Evolutionary conservation across 2,329 filamentous ascomycete genomes (phyloP).

Genomic region (Falciphora oryzae): DNA sequence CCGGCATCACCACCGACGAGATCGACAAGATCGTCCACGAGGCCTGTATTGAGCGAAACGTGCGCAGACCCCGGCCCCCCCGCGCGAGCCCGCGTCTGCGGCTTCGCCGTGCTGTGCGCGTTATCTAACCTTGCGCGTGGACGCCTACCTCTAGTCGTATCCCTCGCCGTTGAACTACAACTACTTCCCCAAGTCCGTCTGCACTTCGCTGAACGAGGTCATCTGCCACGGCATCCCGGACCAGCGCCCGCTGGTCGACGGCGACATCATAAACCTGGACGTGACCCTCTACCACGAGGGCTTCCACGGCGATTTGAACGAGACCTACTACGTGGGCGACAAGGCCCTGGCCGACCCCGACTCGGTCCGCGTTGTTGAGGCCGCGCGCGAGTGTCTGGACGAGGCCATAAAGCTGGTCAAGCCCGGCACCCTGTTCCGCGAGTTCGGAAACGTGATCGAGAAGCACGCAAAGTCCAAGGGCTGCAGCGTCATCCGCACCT

Average conservation of each 20-base stretch:
- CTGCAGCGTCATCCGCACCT: slow-evolving; percentile 91
- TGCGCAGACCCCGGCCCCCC: slow-evolving; percentile 37
- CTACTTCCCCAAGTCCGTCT: slow-evolving; percentile 96
- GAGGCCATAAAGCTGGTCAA: slow-evolving; percentile 88
- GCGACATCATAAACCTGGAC: slow-evolving; percentile 96
- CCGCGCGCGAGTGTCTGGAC: slow-evolving; percentile 83
- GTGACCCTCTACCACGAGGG: slow-evolving; percentile 91
- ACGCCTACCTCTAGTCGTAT: slow-evolving; percentile 66
- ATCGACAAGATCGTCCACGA: slow-evolving; percentile 95
- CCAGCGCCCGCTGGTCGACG: slow-evolving; percentile 77
- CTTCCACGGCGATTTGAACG: slow-evolving; percentile 94
- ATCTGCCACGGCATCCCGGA: slow-evolving; percentile 99
- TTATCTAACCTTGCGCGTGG: slow-evolving; percentile 4
- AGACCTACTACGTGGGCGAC: slow-evolving; percentile 97
- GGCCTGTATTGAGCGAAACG: slow-evolving; percentile 86
- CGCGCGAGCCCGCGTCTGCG: not conserved
- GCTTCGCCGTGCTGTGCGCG: not conserved
- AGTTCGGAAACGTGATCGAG: slow-evolving; percentile 92
- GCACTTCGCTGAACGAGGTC: slow-evolving; percentile 92
- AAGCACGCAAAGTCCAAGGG: slow-evolving; percentile 81
- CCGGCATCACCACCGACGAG: slow-evolving; percentile 93
- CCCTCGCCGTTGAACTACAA: slow-evolving; percentile 93
- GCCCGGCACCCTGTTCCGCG: slow-evolving; percentile 85
- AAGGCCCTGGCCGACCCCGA: slow-evolving; percentile 80
- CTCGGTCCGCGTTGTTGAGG: slow-evolving; percentile 83